Base-by-base conservation (phyloP, 2,329 filamentous ascomycete species). In the Karstenula rhodostoma region DNA sequence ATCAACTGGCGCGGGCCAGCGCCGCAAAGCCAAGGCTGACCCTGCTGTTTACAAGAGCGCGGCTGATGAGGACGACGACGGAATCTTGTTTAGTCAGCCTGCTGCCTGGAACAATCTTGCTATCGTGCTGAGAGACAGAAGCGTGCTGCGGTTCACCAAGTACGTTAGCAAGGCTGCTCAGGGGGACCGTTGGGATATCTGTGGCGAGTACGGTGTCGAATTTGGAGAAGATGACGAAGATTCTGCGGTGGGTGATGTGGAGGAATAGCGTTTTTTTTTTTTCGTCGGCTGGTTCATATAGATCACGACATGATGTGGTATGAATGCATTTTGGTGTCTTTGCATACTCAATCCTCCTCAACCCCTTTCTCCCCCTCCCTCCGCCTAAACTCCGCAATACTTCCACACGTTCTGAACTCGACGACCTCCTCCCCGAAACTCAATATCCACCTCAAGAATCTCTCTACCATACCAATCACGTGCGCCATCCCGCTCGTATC, bases 171-270 rank as follows among this genome's bases (percentile, higher is more conserved):
- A 84, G 61, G 87, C 85, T 53, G 95, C 95, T 8, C 87, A 87
- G 73, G 95, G 95, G 0, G 95, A 98, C 79, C 85, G 95, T 46
- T 98, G 94, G 93, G 95, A 99, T 80, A 84, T 98, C 52, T 90
- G 88, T 49, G 95, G 89, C 0, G 88, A 88, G 35, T 92, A 91
- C 76, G 92, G 90, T 25, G 89, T 97, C 15, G 84, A 84, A 54
- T 85, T 85, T 65, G 83, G 81, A 15, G 85, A 85, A 13, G 82
- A 82, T 4, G 51, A 54, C 9, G 37, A 52, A 10, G 50, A 52
- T 9, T 32, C 19, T 7, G 49, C 19, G 49, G 33, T 27, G 22
- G 50, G 22, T 15, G 29, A 50, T 13, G 47, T 29, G 19, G 37
- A 40, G 17, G 37, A 40, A 8, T 40, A n/a, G n/a, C 8, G 37